Evolutionary conservation across 2,329 filamentous ascomycete species (phyloP).

Genomic region (Chaetomium strumarium): DNA sequence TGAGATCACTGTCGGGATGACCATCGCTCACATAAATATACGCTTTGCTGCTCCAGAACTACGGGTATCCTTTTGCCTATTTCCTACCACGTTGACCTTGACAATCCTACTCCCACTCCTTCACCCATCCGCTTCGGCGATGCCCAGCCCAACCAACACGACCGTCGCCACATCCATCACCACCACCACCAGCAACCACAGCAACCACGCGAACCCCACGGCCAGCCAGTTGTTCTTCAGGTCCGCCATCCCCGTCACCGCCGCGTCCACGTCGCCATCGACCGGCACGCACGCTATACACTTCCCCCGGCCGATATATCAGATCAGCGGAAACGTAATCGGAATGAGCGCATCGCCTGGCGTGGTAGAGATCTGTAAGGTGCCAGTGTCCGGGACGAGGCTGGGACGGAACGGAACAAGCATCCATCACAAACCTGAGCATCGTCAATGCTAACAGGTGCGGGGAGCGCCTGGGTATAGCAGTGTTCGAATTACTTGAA

Average conservation of each 20-base stretch:
- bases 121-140: conserved; percentile 19
- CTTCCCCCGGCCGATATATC: conserved; percentile 25
- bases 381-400: too few relatives aligned
- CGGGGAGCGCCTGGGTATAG: too few relatives aligned
- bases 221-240: conserved; percentile 19
- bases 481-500: too few relatives aligned
- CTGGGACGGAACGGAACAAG: too few relatives aligned
- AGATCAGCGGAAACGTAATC: conserved; percentile 27
- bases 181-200: conserved; percentile 23
- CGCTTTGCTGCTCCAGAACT: too few relatives aligned
- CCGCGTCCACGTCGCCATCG: conserved; percentile 8
- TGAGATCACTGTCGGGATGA: too few relatives aligned
- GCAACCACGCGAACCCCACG: conserved; percentile 18
- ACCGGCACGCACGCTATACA: conserved; percentile 27
- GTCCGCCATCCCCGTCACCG: conserved; percentile 11
- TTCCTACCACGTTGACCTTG: too few relatives aligned
- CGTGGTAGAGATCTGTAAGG: too few relatives aligned
- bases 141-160: conserved; percentile 22
- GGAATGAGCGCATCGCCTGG: not conserved
- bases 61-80: too few relatives aligned
- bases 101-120: not conserved
- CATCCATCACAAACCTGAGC: too few relatives aligned
- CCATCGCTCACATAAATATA: too few relatives aligned
- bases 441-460: too few relatives aligned
- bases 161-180: conserved; percentile 25